Evolutionary conservation across 1,284 basidiomycete species (phyloP), one percentile per base, ranked within the genome.

Genomic region (Ceratobasidium sp.): DNA sequence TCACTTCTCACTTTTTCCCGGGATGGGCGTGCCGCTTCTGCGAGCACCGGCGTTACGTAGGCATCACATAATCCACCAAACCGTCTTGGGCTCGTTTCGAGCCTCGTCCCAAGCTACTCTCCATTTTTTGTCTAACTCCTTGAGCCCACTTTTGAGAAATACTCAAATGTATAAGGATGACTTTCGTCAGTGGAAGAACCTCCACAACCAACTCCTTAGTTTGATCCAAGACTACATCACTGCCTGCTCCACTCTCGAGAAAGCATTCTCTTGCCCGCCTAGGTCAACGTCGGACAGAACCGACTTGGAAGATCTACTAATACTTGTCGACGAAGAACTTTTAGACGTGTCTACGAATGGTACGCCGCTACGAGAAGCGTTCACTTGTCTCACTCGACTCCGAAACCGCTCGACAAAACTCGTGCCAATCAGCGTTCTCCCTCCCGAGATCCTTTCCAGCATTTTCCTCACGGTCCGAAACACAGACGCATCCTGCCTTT

Each of bases 391-490:
- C 23, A 28, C 52, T n/a, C 50, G 66, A 30, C 54, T 69, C 8
- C 50, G 66, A 57, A 69, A 69, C 43, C 50, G 41, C 9, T 57
- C 52, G 5, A 44, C 66, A 0, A 32, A 26, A n/a, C 43, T 69
- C 13, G 38, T 41, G 7, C 66, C 66, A 0, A 28, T 63, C 18
- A 32, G 47, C 44, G 2, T 26, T 3, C 61, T 63, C 6, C 61
- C 61, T 6, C 14, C 46, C 23, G 61, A 63, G 23, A 32, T 63
- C 28, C 43, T 63, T 23, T 26, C 23, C 9, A 47, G n/a, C 44
- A 63, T 63, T 9, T 63, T 63, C n/a, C 35, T 38, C 11, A n/a
- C 16, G 2, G 32, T 63, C 30, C 44, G 11, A 2, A 50, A 21
- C 8, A 21, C 46, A 16, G 47, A 63, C 2, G 35, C 35, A 38